Base-by-base conservation (phyloP, 352 stramenopile genomes). In the Globisporangium uncinulatum region DNA sequence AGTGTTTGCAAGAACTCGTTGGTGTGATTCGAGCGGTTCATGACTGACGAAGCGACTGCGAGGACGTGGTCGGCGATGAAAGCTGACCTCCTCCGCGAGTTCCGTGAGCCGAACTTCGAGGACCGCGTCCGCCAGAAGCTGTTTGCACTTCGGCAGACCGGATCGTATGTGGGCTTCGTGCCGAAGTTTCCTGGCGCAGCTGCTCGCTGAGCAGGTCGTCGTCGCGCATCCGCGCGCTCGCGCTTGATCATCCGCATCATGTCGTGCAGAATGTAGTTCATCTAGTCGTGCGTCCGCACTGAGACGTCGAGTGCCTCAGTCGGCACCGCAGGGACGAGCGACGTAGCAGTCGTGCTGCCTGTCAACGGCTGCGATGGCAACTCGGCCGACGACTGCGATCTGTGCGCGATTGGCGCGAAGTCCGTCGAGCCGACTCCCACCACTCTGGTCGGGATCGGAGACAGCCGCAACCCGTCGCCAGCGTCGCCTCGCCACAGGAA, bases 191-290 rank as follows among this genome's bases (percentile, higher is more conserved):
- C 24, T 42, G 42, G 15, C 37, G 50, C 15, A 51, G 42, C 8
- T 56, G 47, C 4, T 37, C 11, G 24, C 21, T 54, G 36, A 64
- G 45, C 6, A 48, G 21, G 29, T 62, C 56, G 11, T 57, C 21
- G 3, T 42, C 31, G 24, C 24, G 24, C 37, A 21, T 20, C 6
- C 15, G 20, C 3, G 31, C 20, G 15, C 53, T 63, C 24, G 24
- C 55, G 55, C 42, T 67, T 29, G 29, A 77, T 56, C 17, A 56
- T 54, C 19, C 64, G 56, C 17, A 72, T 51, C 51, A 76, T 70
- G 53, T 90, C 80, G 42, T 70, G 76, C 13, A 90, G 51, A 19
- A 79, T 69, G 52, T 76, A 84, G 54, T 80, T 79, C 14, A 81
- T 54, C 62, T 90, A 78, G 37, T 87, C 74, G 47, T 73, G 75